phyloP scores from a whole-genome alignment of 805 yeast genomes.

The Jamesozyma rosinii region DNA sequence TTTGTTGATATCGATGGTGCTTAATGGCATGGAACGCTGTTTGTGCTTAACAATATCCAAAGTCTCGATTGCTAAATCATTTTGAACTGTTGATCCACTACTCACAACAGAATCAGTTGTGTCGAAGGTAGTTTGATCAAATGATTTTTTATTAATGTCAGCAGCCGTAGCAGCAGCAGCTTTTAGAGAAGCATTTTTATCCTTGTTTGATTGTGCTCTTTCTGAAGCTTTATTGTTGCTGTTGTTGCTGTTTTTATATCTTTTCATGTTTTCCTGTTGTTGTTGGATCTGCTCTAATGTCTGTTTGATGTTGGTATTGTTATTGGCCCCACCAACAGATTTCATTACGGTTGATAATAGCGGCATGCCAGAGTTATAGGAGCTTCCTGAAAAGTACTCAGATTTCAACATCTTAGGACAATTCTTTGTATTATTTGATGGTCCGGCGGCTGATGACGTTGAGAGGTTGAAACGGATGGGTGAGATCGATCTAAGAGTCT shows the following conservation, averaged over 20 bases:
- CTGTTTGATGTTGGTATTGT: conserved; percentile 10
- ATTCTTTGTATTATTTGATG: conserved; percentile 7
- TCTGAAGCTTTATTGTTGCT: neutral
- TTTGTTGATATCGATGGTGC: neutral
- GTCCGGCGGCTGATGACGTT: conserved; percentile 1
- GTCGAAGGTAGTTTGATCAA: neutral
- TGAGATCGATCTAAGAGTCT: conserved; percentile 23
- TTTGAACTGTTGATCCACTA: conserved; percentile 1
- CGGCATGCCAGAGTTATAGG: conserved; percentile 8
- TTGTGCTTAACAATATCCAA: neutral
- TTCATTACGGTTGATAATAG: conserved; percentile 20
- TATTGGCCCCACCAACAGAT: conserved; percentile 1
- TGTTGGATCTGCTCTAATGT: conserved; percentile 16
- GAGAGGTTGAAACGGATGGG: conserved; percentile 18
- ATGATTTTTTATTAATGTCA: neutral
- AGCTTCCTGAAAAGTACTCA: conserved; percentile 18
- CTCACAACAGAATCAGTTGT: neutral
- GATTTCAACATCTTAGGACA: conserved; percentile 27
- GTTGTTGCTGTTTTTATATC: neutral
- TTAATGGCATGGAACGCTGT: neutral
- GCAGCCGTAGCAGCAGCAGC: neutral
- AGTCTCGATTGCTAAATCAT: neutral
- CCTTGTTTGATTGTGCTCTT: neutral
- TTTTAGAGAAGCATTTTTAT: neutral
- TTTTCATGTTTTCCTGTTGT: conserved; percentile 4